Percentiles rank a stretch among this genome's conserved stretches.
Evolutionary conservation across 164 flowering plant genomes (phyloP).

Genomic region (Vitis cinerea): DNA sequence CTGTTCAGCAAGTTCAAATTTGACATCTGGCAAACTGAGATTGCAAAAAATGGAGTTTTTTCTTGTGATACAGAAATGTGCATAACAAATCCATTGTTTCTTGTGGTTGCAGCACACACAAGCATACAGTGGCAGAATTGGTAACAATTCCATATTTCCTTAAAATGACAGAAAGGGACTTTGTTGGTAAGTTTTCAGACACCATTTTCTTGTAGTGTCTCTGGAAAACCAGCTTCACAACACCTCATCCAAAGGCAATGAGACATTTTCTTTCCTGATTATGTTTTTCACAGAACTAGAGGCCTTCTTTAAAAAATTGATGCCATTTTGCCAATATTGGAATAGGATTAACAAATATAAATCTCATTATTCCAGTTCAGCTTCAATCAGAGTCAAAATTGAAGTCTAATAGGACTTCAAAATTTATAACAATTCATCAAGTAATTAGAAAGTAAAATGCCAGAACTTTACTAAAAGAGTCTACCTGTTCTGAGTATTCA

Average conservation of each 20-base stretch:
- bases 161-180: background rate
- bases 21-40: no score
- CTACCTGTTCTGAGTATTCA: conserved; percentile 93
- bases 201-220: background rate
- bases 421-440: background rate
- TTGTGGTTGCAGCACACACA: no score
- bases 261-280: background rate
- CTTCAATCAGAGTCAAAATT: background rate
- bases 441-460: background rate
- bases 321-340: background rate
- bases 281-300: background rate
- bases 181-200: background rate
- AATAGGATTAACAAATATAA: background rate
- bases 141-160: background rate
- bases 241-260: background rate
- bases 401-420: background rate
- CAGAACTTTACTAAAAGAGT: background rate
- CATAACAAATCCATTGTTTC: no score
- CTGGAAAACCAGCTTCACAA: background rate
- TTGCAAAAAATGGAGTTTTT: background rate
- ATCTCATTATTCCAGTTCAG: background rate
- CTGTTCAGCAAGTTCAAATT: no score
- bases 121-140: no score
- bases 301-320: background rate
- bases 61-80: no score